A percentile compares a stretch with the other conserved stretches of the same genome.
phyloP scores from a whole-genome alignment of 495 filamentous ascomycete species.

The Jackrogersella multiformis region DNA sequence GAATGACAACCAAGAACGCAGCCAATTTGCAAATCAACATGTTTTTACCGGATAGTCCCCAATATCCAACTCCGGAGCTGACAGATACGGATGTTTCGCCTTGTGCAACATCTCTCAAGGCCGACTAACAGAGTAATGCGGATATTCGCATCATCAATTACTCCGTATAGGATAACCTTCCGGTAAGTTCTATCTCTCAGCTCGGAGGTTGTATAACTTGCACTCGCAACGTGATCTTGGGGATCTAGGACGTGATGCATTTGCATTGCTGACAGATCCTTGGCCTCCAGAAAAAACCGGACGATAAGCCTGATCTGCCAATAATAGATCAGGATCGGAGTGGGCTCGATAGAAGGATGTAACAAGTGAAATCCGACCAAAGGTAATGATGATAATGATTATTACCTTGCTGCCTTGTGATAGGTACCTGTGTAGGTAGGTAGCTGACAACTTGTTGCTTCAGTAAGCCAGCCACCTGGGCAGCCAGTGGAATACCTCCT shows the following conservation, averaged over 20 bases:
- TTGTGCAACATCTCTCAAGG: slow-evolving; percentile 26
- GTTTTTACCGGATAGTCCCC: slow-evolving; percentile 40
- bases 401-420: too few species aligned
- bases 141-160: slow-evolving; percentile 30
- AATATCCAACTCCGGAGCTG: slow-evolving; percentile 35
- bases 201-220: slow-evolving; percentile 12
- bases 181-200: slow-evolving; percentile 7
- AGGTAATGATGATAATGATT: slow-evolving; percentile 5
- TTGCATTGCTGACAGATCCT: slow-evolving; percentile 26
- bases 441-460: slow-evolving; percentile 9
- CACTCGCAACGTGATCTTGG: slow-evolving; percentile 20
- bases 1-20: slow-evolving; percentile 3
- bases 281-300: slow-evolving; percentile 12
- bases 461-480: neutral
- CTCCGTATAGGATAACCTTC: slow-evolving; percentile 17
- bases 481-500: too few species aligned
- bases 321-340: slow-evolving; percentile 18
- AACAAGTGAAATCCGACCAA: slow-evolving; percentile 20
- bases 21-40: slow-evolving; percentile 20
- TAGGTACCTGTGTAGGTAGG: neutral
- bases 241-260: slow-evolving; percentile 5
- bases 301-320: slow-evolving; percentile 22
- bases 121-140: slow-evolving; percentile 1
- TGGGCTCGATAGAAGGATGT: slow-evolving; percentile 11
- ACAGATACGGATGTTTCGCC: slow-evolving; percentile 26